Evolutionary conservation across 257 asterid species (phyloP), one percentile per base, ranked within the genome.

Genomic region (Primulina eburnea): DNA sequence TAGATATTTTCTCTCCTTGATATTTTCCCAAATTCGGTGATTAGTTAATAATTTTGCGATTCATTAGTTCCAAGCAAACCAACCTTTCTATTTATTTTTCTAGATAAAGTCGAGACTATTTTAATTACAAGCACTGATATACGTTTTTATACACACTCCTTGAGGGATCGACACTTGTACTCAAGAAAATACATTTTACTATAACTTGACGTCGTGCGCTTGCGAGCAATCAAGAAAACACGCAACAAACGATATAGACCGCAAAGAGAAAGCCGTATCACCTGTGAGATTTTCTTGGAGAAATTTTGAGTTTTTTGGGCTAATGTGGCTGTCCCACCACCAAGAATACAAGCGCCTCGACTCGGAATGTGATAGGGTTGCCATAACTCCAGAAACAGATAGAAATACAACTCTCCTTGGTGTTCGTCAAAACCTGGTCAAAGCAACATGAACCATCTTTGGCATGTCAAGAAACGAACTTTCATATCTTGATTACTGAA

Each of bases 281-380:
- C 98, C 97, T 67, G 92, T 79, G 57, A 90, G 92, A 80, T 92
- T 92, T n/a, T 92, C 96, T 74, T 90, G 95, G 78, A 92, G 98
- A 97, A 97, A 90, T 87, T 92, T 92, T 3, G 98, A 92, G 83
- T 90, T 92, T 81, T 88, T 92, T 1, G 98, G 98, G 89, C 90
- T 81, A 55, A 78, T 84, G 82, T 92, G 98, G 86, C 97, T 90
- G 71, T 90, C 98, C 98, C 97, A 90, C 97, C 95, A 92, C 97
- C 98, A 92, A 16, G 98, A 92, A 67, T 90, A 90, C 84, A 73
- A 30, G 40, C 95, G 83, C 72, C 95, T 85, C 17, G 96, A 84
- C 26, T 90, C 95, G 3, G 95, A 80, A 17, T 76, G 83, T 12
- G 78, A 80, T 68, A 85, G 58, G 52, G 84, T 77, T 63, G 90